phyloP scores from a whole-genome alignment of 305 asterid genomes.

The Rubia tinctorum region DNA sequence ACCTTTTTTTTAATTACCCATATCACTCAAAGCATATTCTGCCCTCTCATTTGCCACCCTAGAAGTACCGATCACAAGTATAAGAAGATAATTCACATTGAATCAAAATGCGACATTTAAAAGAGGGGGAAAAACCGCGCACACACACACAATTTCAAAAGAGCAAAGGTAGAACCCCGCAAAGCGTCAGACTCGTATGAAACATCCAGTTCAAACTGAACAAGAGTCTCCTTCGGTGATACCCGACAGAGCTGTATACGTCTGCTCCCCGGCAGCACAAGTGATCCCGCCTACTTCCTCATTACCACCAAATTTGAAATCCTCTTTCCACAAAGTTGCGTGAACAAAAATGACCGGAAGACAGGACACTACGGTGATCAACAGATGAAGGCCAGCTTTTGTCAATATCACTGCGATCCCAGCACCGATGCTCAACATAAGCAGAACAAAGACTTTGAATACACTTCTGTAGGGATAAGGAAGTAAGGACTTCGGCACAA shows the following conservation, averaged over 20 bases:
- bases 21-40: too few species aligned
- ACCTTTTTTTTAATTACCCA: too few species aligned
- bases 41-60: too few species aligned
- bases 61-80: too few species aligned
- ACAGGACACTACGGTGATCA: constrained; percentile 43
- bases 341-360: constrained; percentile 42
- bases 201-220: neutral
- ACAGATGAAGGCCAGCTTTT: constrained; percentile 45
- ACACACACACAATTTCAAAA: neutral
- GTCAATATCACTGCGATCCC: constrained; percentile 40
- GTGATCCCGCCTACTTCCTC: constrained; percentile 16
- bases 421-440: constrained; percentile 27
- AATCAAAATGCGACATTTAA: neutral
- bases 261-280: constrained; percentile 1
- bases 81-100: neutral
- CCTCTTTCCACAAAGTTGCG: constrained; percentile 43
- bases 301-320: constrained; percentile 13
- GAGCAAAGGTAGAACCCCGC: neutral
- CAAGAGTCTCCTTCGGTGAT: neutral
- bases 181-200: neutral
- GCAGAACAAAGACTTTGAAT: constrained; percentile 33
- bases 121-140: too few species aligned
- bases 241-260: neutral
- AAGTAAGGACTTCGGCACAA: constrained; percentile 35
- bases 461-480: constrained; percentile 27